phyloP scores from a whole-genome alignment of 805 yeast species.

The Saccharomycopsis microspora region DNA sequence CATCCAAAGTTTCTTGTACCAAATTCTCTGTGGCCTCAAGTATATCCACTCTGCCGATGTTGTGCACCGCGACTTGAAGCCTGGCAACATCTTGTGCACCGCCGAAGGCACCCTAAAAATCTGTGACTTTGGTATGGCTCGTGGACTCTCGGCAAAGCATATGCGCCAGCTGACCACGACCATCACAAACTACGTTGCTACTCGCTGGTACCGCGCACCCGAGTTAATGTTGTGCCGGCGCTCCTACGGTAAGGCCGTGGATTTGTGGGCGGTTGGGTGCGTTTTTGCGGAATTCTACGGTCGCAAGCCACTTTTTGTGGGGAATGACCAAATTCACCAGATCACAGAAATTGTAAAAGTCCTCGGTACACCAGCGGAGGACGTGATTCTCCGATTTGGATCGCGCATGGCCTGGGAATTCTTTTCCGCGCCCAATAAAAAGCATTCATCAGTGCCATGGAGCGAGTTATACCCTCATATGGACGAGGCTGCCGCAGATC shows the following conservation, averaged over 20 bases:
- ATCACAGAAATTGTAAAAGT: slow-evolving; percentile 54
- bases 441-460: slow-evolving; percentile 32
- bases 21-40: slow-evolving; percentile 74
- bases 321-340: slow-evolving; percentile 63
- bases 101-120: slow-evolving; percentile 68
- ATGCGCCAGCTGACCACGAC: neutral
- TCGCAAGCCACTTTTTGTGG: slow-evolving; percentile 70
- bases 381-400: slow-evolving; percentile 32
- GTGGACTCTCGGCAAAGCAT: slow-evolving; percentile 40
- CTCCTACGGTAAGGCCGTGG: slow-evolving; percentile 58
- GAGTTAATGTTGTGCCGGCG: slow-evolving; percentile 61
- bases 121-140: slow-evolving; percentile 89
- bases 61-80: slow-evolving; percentile 85
- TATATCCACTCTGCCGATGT: slow-evolving; percentile 89
- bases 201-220: slow-evolving; percentile 98
- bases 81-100: slow-evolving; percentile 77
- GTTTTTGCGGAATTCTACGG: slow-evolving; percentile 79
- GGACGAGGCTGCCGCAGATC: slow-evolving; percentile 33
- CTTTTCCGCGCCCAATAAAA: slow-evolving; percentile 34
- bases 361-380: slow-evolving; percentile 58
- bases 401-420: slow-evolving; percentile 36
- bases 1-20: slow-evolving; percentile 64
- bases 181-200: slow-evolving; percentile 61
- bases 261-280: slow-evolving; percentile 92
- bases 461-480: slow-evolving; percentile 51